These are phyloP conservation scores for Plasmodiophora brassicae DNA, from an alignment of 208 protist genomes.

Conservation along the genomic window DNA sequence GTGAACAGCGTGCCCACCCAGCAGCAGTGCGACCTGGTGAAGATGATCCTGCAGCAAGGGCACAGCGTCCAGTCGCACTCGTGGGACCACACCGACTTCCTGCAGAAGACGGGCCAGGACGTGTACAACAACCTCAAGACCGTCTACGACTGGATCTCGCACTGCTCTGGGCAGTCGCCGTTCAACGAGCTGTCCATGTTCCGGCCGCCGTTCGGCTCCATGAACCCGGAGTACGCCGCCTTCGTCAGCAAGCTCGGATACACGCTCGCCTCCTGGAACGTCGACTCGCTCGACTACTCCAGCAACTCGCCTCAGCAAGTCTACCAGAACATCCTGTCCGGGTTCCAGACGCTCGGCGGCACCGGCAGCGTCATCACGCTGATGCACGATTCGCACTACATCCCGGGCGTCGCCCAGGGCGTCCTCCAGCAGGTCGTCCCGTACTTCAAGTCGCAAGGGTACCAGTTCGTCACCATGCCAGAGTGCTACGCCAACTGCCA, in stretches of 20 bases:
- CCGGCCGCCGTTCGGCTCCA: neutral
- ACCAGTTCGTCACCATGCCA: neutral
- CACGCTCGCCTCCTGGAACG: neutral
- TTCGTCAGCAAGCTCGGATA: slow-evolving; percentile 7
- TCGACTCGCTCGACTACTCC: slow-evolving; percentile 10
- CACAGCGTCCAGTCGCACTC: neutral
- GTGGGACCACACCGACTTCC: neutral
- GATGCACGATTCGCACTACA: slow-evolving; percentile 22
- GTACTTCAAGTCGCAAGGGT: slow-evolving; percentile 4
- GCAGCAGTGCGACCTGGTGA: neutral
- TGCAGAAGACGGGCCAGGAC: neutral
- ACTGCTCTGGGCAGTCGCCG: neutral
- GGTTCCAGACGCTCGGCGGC: neutral
- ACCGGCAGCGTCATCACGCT: neutral
- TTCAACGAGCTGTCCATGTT: neutral
- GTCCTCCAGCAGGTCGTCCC: neutral
- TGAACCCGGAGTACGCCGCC: neutral
- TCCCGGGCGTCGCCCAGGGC: neutral
- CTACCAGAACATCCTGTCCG: neutral
- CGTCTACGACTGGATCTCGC: neutral
- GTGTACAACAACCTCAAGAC: neutral
- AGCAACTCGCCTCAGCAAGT: neutral
- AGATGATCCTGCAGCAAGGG: neutral
- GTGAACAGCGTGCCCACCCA: neutral
- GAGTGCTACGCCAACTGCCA: neutral